Conservation (phyloP, 768 basidiomycete species). For the Pulveroboletus sp. region DNA sequence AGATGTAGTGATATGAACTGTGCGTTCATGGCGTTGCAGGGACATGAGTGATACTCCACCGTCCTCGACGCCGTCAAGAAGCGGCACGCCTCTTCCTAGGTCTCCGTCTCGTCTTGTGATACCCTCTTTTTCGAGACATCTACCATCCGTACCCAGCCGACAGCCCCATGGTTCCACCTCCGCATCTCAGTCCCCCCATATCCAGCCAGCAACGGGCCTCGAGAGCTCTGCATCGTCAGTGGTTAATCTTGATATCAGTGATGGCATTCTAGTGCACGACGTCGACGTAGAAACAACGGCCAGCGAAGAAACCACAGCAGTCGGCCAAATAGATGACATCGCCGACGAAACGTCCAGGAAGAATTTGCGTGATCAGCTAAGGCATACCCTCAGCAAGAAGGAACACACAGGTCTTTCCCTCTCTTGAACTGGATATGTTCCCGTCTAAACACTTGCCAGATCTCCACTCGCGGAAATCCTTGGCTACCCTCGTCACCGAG, state of each 20-base stretch:
- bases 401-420: slow-evolving; percentile 41
- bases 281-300: slow-evolving; percentile 54
- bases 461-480: slow-evolving; percentile 11
- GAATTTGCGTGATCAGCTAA: slow-evolving; percentile 63
- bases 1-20: neutral
- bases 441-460: slow-evolving; percentile 8
- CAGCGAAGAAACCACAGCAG: slow-evolving; percentile 48
- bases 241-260: slow-evolving; percentile 58
- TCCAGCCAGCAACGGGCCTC: slow-evolving; percentile 34
- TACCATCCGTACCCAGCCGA: slow-evolving; percentile 53
- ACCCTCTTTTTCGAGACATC: slow-evolving; percentile 46
- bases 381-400: slow-evolving; percentile 56
- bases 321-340: slow-evolving; percentile 39
- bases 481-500: slow-evolving; percentile 32
- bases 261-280: slow-evolving; percentile 70
- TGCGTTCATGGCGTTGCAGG: slow-evolving; percentile 5
- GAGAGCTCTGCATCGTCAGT: slow-evolving; percentile 72
- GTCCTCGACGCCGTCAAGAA: slow-evolving; percentile 34
- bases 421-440: slow-evolving; percentile 7
- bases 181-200: slow-evolving; percentile 19
- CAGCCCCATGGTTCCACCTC: slow-evolving; percentile 44
- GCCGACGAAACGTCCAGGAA: slow-evolving; percentile 59
- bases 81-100: slow-evolving; percentile 31
- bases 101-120: slow-evolving; percentile 53
- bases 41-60: slow-evolving; percentile 27